Evolutionary conservation across 768 basidiomycete genomes (phyloP).

Genomic region (Suillus clintonianus): DNA sequence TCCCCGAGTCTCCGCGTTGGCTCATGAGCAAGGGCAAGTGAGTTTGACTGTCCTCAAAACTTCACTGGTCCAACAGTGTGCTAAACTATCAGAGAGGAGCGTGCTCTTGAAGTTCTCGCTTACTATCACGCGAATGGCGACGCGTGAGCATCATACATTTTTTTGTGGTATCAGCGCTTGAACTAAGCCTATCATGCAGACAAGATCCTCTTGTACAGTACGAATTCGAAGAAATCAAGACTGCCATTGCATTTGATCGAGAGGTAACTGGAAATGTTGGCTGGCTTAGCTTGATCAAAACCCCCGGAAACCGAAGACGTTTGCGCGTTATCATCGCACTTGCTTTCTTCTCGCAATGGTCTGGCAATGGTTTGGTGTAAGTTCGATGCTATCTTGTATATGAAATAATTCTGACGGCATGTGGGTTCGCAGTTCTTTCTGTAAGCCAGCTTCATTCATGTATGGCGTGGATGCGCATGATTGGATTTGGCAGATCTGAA

Average conservation of each 20-base stretch:
- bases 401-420: not conserved
- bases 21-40: conserved; percentile 37
- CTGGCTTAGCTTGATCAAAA: conserved; percentile 48
- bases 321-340: conserved; percentile 59
- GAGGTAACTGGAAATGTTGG: conserved; percentile 42
- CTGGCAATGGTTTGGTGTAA: conserved; percentile 52
- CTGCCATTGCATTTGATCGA: conserved; percentile 49
- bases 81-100: conserved; percentile 23
- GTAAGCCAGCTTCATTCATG: conserved; percentile 17
- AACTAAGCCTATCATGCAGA: conserved; percentile 6
- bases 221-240: conserved; percentile 67
- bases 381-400: not conserved
- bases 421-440: conserved; percentile 22
- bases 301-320: conserved; percentile 53
- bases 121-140: conserved; percentile 45
- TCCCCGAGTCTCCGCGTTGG: conserved; percentile 44
- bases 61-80: not conserved
- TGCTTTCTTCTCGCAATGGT: conserved; percentile 64
- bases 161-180: not conserved
- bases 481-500: conserved; percentile 40
- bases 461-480: not conserved
- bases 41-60: conserved; percentile 3
- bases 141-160: conserved; percentile 28
- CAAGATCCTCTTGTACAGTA: conserved; percentile 59
- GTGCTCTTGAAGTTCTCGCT: conserved; percentile 37